A percentile compares a stretch with the other conserved stretches of the same genome.
These are phyloP conservation scores for Umbilicus rupestris DNA, from an alignment of 164 flowering plant genomes.

Conservation along the genomic window DNA sequence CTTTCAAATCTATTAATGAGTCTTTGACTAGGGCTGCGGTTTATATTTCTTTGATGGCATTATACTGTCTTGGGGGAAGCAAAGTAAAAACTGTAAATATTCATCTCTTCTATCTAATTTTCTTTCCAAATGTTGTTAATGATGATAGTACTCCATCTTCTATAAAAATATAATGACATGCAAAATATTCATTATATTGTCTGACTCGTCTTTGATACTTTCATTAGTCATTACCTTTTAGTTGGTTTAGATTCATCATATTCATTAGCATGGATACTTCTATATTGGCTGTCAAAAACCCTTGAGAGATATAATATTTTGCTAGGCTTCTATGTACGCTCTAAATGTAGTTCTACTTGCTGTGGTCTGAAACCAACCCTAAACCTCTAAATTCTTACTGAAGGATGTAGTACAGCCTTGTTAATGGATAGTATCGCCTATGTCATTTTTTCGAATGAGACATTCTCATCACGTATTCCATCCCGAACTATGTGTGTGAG, in stretches of 20 bases:
- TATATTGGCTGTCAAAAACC: not conserved
- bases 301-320: too few relatives aligned
- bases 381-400: not conserved
- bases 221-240: not conserved
- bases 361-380: not conserved
- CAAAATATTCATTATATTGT: not conserved
- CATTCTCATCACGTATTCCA: too few relatives aligned
- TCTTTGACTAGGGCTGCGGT: constrained; percentile 83
- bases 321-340: too few relatives aligned
- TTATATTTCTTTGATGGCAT: constrained; percentile 77
- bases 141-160: not conserved
- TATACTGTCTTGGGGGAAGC: constrained; percentile 90
- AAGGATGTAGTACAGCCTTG: not conserved
- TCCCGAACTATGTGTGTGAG: too few relatives aligned
- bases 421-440: too few relatives aligned
- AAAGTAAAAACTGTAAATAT: constrained; percentile 84
- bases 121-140: not conserved
- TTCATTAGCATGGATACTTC: not conserved
- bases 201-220: not conserved
- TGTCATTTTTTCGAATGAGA: too few relatives aligned
- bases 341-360: too few relatives aligned
- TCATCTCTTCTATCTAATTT: constrained; percentile 1
- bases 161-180: not conserved
- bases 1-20: constrained; percentile 75
- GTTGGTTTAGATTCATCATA: not conserved